Evolutionary conservation across 441 rosid species (phyloP).

Genomic region (Monsonia emarginata): DNA sequence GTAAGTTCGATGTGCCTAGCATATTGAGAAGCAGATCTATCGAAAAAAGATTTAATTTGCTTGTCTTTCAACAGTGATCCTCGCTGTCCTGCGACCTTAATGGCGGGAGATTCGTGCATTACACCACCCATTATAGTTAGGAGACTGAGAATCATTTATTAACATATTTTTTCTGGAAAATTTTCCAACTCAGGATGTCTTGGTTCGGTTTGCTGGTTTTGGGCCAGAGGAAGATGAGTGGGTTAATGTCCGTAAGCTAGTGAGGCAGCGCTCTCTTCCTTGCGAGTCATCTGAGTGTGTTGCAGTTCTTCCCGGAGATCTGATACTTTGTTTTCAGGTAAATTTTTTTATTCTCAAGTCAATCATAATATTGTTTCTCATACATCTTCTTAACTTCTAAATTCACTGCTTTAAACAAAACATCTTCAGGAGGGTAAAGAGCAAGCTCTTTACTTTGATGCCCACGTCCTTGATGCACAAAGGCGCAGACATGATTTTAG

Average conservation of each 20-base stretch:
- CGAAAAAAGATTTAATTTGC: no score
- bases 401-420: conserved; percentile 14
- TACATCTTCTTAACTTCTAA: conserved; percentile 7
- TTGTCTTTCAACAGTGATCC: no score
- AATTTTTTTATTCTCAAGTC: conserved; percentile 6
- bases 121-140: neutral
- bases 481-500: conserved; percentile 93
- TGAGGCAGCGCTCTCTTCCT: conserved; percentile 91
- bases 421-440: conserved; percentile 88
- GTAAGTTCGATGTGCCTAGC: neutral
- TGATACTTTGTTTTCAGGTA: conserved; percentile 95
- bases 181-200: conserved; percentile 58
- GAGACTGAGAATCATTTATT: no score
- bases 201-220: conserved; percentile 87
- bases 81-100: no score
- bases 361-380: neutral
- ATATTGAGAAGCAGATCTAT: neutral
- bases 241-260: conserved; percentile 66
- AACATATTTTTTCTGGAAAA: conserved; percentile 1
- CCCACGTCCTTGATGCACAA: conserved; percentile 92
- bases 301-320: conserved; percentile 93
- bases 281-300: conserved; percentile 98
- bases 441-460: conserved; percentile 93
- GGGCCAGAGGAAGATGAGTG: conserved; percentile 98
- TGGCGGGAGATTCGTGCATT: neutral